Conservation (phyloP, 495 filamentous ascomycete species). For the Xylaria cubensis region DNA sequence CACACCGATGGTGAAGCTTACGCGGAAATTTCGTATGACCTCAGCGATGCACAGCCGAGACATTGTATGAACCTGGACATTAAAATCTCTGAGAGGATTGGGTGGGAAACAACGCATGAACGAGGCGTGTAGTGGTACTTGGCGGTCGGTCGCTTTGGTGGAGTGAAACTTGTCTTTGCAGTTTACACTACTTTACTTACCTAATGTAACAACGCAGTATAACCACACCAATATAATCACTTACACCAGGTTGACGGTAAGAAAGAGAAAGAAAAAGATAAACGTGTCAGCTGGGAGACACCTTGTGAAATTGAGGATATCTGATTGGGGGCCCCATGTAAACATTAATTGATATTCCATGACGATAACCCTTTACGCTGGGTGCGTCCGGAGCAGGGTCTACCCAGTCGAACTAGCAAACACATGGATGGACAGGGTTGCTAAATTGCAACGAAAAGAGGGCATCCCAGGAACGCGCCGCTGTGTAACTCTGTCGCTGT, state of each 20-base stretch:
- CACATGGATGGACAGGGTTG: slow-evolving; percentile 28
- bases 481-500: not conserved
- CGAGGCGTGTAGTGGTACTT: slow-evolving; percentile 8
- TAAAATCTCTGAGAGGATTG: not conserved
- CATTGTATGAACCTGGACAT: slow-evolving; percentile 1
- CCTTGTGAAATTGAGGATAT: not conserved
- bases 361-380: not conserved
- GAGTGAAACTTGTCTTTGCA: not conserved
- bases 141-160: slow-evolving; percentile 5
- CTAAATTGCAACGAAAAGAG: slow-evolving; percentile 13
- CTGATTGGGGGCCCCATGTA: not conserved
- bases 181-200: not conserved
- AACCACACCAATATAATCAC: not conserved
- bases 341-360: slow-evolving; percentile 2
- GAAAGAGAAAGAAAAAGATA: not conserved
- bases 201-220: not conserved
- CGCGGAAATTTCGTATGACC: slow-evolving; percentile 5
- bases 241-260: not conserved
- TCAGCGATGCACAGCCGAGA: not conserved
- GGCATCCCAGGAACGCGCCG: not conserved
- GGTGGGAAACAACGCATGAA: not conserved
- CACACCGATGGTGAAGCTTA: slow-evolving; percentile 23
- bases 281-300: not conserved
- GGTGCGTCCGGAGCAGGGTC: not conserved
- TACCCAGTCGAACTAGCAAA: slow-evolving; percentile 2